A percentile compares a stretch with the other conserved stretches of the same genome.
phyloP scores from a whole-genome alignment of 2,329 filamentous ascomycete genomes.

The Aspergillus awamori region DNA sequence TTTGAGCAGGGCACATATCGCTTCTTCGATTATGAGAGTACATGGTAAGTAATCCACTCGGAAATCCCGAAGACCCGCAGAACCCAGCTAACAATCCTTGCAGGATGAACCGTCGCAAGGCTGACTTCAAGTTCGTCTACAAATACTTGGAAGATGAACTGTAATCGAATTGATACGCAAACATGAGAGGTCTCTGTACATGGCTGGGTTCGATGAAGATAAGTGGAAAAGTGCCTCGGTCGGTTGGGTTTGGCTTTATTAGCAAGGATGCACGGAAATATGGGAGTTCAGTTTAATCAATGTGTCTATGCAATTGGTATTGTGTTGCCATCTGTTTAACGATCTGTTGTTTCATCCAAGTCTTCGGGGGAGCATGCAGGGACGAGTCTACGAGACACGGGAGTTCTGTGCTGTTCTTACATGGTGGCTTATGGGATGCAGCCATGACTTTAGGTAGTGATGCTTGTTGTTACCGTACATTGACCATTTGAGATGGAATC shows the following conservation, averaged over 20 bases:
- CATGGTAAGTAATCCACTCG: slow-evolving; percentile 66
- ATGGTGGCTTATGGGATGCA: slow-evolving; percentile 22
- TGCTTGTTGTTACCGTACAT: slow-evolving; percentile 9
- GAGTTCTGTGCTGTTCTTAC: slow-evolving; percentile 28
- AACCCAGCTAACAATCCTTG: slow-evolving; percentile 17
- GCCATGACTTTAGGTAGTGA: slow-evolving; percentile 15
- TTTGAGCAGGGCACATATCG: slow-evolving; percentile 98
- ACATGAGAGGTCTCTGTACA: slow-evolving; percentile 10
- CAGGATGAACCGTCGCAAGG: slow-evolving; percentile 98
- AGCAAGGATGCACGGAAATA: slow-evolving; percentile 6
- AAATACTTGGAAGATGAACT: slow-evolving; percentile 97
- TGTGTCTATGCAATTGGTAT: slow-evolving; percentile 15
- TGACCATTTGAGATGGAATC: slow-evolving; percentile 17
- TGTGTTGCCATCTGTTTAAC: slow-evolving; percentile 15
- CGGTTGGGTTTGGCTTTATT: slow-evolving; percentile 5
- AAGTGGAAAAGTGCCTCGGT: slow-evolving; percentile 6
- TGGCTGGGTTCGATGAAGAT: slow-evolving; percentile 4
- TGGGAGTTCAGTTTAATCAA: slow-evolving; percentile 3
- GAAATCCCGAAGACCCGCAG: neutral
- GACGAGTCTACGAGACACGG: slow-evolving; percentile 29
- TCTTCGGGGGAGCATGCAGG: neutral
- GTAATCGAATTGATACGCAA: slow-evolving; percentile 39
- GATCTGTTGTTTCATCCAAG: slow-evolving; percentile 6
- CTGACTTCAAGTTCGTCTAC: slow-evolving; percentile 97
- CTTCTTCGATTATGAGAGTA: slow-evolving; percentile 99